Evolutionary conservation across 345 rosid genomes (phyloP), one percentile per base, ranked within the genome.

Genomic region (Cardamine chenopodiifolia): DNA sequence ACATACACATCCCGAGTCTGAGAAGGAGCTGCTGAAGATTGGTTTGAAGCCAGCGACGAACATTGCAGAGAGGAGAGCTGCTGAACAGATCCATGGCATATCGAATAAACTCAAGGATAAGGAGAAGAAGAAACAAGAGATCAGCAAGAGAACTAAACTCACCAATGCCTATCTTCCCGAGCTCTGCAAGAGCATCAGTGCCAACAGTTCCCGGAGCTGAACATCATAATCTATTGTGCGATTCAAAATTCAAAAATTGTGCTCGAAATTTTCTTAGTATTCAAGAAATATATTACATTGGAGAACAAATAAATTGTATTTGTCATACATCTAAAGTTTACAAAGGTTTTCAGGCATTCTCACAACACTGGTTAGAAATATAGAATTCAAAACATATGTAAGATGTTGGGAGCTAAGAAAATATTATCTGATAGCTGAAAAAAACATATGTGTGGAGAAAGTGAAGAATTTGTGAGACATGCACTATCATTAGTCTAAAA

Each of bases 1-100:
- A 80, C 32, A 86, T 86, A 15, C 92, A 90, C 45, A 66, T 91
- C 71, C 93, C 96, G 0, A 79, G 70, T 2, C 78, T 87, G 0
- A 90, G 88, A 90, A 85, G 78, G 93, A 90, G 71, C 88, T 91
- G 12, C 84, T 66, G 64, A 86, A 81, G 84, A 85, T 82, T 5
- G 97, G 93, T 9, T 85, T 94, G 89, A 88, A 90, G 74, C 97
- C 95, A 2, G 90, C 86, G 1, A 90, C 87, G 11, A 86, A 91
- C 80, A 94, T 93, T 7, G 84, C 86, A 0, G 72, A 82, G 85
- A 90, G 95, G 80, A 84, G 95, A 64, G 96, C 90, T 29, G 88
- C 95, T 7, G 92, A 86, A 10, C 89, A 85, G 79, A 71, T 81
- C 31, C 86, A 82, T 44, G 89, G 96, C 55, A 78, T 86, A 66